These are phyloP conservation scores for Tylopilus plumbeoviolaceoides DNA, from an alignment of 768 basidiomycete genomes.

Conservation along the genomic window DNA sequence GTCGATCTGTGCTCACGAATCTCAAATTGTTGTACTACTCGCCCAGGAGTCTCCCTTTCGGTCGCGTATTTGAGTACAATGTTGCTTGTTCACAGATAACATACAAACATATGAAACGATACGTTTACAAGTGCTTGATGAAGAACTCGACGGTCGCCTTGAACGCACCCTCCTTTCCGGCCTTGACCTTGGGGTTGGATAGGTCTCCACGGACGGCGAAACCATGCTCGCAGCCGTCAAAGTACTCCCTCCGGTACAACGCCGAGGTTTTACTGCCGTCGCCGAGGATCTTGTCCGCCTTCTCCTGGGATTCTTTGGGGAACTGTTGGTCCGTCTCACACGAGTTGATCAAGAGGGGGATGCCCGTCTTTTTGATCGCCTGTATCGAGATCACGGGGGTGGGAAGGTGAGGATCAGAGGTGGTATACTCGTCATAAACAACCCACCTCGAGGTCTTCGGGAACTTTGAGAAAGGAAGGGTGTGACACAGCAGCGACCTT, in stretches of 20 bases:
- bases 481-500: slow-evolving; percentile 41
- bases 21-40: background rate
- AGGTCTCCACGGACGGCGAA: slow-evolving; percentile 52
- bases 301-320: slow-evolving; percentile 39
- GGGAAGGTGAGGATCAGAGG: background rate
- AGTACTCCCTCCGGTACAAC: slow-evolving; percentile 31
- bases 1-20: background rate
- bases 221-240: slow-evolving; percentile 46
- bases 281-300: slow-evolving; percentile 50
- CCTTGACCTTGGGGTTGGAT: slow-evolving; percentile 48
- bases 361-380: slow-evolving; percentile 47
- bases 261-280: slow-evolving; percentile 41
- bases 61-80: too few relatives aligned
- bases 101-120: background rate
- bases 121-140: slow-evolving; percentile 28
- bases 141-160: slow-evolving; percentile 55
- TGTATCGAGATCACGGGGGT: slow-evolving; percentile 23
- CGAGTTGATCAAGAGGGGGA: slow-evolving; percentile 65
- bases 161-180: slow-evolving; percentile 54
- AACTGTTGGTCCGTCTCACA: slow-evolving; percentile 53
- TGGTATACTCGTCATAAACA: background rate
- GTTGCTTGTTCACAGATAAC: background rate
- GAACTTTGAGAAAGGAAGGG: slow-evolving; percentile 40
- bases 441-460: slow-evolving; percentile 53
- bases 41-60: too few relatives aligned